Conservation (phyloP, 306 rosid species). For the Fagus sylvatica region DNA sequence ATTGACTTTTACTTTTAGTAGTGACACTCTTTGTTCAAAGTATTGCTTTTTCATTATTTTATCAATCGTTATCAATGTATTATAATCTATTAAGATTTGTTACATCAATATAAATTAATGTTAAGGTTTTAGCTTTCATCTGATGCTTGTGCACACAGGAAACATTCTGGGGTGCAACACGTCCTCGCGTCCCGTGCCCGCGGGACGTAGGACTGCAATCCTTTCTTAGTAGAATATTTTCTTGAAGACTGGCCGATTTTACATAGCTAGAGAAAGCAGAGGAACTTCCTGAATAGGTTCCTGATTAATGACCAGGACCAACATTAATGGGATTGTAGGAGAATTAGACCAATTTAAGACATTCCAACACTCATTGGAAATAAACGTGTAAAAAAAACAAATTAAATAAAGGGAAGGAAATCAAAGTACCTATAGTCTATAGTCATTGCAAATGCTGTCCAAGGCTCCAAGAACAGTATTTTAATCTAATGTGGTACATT, state of each 20-base stretch:
- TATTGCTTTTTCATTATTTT: neutral
- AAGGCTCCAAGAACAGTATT: too few species aligned
- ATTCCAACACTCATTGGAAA: neutral
- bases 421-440: too few species aligned
- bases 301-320: conserved; percentile 10
- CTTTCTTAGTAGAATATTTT: neutral
- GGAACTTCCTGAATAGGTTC: conserved; percentile 9
- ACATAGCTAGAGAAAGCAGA: conserved; percentile 11
- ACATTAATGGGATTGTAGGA: neutral
- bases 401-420: too few species aligned
- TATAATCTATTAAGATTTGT: neutral
- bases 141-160: too few species aligned
- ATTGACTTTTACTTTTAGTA: conserved; percentile 29
- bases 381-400: too few species aligned
- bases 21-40: neutral
- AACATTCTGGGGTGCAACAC: too few species aligned
- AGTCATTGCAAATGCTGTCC: too few species aligned
- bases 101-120: neutral
- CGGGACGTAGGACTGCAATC: too few species aligned
- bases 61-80: neutral
- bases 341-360: neutral
- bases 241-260: conserved; percentile 17
- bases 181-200: too few species aligned
- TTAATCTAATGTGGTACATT: too few species aligned
- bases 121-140: neutral